Base-by-base conservation (phyloP, 1,284 basidiomycete genomes). In the Rhodotorula sp. region DNA sequence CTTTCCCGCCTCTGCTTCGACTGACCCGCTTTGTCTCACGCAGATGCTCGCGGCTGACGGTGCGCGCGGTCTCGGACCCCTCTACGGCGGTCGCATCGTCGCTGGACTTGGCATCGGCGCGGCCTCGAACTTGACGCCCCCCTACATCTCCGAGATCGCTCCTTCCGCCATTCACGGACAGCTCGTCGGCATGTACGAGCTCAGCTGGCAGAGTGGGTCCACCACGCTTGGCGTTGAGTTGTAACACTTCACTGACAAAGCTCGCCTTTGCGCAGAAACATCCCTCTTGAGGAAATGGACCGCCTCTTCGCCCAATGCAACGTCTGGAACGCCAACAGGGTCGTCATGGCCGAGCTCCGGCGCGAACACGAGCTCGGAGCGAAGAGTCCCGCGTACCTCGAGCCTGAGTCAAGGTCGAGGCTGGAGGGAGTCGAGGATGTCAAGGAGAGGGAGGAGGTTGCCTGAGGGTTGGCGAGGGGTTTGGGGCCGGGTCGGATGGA, bases 141-240 rank as follows among this genome's bases (percentile, higher is more conserved):
- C 76, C 26, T 80, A 79, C 74, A 78, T 80, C 52, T 64, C 77
- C 6, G 79, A 79, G 51, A 78, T 78, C 52, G 54, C 68, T 0
- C 72, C 72, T 2, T 70, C 77, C 0, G 68, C 78, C 3, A 79
- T 78, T 30, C 77, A 79, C 46, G 79, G 79, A 50, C 75, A 76
- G 62, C 74, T 78, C 11, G 66, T 80, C 60, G 79, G 79, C 55
- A 58, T 79, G 61, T 79, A 76, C 73, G 79, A 80, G 52, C 62
- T 78, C 28, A 77, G 77, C n/a, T 79, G 77, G 77, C 79, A 80
- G 65, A 64, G 55, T 57, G 59, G 16, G 55, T 54, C 24, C n/a
- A n/a, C n/a, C n/a, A n/a, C n/a, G n/a, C n/a, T n/a, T n/a, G n/a
- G n/a, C n/a, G n/a, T n/a, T n/a, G n/a, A n/a, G n/a, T n/a, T n/a